phyloP scores from a whole-genome alignment of 371 early-diverging fungal species.

The Blyttiomyces sp. region DNA sequence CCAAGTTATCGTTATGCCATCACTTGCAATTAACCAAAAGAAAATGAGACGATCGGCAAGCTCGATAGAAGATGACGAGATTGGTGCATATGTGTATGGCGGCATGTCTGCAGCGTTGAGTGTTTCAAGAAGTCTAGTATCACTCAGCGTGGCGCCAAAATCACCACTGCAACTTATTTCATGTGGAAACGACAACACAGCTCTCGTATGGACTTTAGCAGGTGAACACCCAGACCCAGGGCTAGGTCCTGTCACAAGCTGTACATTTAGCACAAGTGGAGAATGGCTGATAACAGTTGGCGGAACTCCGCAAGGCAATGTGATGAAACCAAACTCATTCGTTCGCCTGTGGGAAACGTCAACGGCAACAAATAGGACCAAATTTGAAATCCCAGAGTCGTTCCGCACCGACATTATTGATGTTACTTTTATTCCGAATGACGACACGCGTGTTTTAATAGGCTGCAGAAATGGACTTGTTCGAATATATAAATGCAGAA shows the following conservation, averaged over 20 bases:
- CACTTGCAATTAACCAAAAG: not conserved
- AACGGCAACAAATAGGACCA: not conserved
- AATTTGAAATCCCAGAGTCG: constrained; percentile 18
- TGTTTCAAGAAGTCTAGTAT: constrained; percentile 8
- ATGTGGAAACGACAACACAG: constrained; percentile 5
- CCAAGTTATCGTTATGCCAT: constrained; percentile 1
- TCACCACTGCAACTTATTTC: constrained; percentile 13
- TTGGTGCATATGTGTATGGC: constrained; percentile 2
- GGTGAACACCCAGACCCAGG: constrained; percentile 5
- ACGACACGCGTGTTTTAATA: constrained; percentile 7
- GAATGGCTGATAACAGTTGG: constrained; percentile 20
- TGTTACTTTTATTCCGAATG: constrained; percentile 12
- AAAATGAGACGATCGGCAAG: too few species aligned
- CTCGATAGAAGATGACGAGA: constrained; percentile 13
- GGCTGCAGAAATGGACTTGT: constrained; percentile 25
- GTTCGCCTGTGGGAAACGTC: constrained; percentile 23
- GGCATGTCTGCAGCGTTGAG: constrained; percentile 8
- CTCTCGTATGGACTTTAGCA: constrained; percentile 14
- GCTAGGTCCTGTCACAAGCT: constrained; percentile 6
- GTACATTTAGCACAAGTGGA: constrained; percentile 3
- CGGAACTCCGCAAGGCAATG: not conserved
- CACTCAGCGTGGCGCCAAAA: not conserved
- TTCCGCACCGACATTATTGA: constrained; percentile 11
- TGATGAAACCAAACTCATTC: constrained; percentile 1
- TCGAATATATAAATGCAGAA: constrained; percentile 6